Conservation (phyloP, 257 asterid species). For the Knoxia roxburghii region DNA sequence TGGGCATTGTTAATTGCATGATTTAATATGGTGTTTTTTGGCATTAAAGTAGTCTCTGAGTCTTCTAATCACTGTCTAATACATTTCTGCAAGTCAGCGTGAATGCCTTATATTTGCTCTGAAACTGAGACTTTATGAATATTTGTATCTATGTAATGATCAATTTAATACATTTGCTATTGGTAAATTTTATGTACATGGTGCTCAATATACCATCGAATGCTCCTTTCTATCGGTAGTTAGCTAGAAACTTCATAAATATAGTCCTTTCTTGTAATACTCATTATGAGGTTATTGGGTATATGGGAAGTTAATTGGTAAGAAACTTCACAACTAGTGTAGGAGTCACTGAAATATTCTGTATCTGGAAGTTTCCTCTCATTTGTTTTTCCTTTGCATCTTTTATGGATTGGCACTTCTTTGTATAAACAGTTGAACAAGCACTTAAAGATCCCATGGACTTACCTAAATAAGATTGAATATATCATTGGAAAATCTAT, state of each 20-base stretch:
- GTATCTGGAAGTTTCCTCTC: neutral
- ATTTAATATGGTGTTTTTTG: neutral
- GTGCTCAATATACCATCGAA: neutral
- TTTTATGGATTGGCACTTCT: neutral
- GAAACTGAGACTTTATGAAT: neutral
- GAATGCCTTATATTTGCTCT: neutral
- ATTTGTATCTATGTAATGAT: neutral
- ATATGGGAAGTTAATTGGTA: too few species aligned
- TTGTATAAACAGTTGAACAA: neutral
- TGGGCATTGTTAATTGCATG: neutral
- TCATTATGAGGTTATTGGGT: neutral
- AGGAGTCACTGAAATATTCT: neutral
- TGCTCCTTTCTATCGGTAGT: neutral
- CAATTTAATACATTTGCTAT: neutral
- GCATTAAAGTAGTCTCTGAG: neutral
- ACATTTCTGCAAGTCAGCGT: neutral
- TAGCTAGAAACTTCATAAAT: neutral
- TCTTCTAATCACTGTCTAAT: neutral
- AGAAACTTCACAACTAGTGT: too few species aligned
- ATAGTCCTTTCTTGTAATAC: neutral
- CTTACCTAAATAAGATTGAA: too few species aligned
- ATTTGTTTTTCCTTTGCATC: neutral
- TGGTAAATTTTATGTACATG: neutral
- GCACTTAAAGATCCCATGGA: neutral
- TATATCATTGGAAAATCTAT: neutral